phyloP scores from a whole-genome alignment of 2,329 filamentous ascomycete genomes.

The Colletotrichum abscissum region DNA sequence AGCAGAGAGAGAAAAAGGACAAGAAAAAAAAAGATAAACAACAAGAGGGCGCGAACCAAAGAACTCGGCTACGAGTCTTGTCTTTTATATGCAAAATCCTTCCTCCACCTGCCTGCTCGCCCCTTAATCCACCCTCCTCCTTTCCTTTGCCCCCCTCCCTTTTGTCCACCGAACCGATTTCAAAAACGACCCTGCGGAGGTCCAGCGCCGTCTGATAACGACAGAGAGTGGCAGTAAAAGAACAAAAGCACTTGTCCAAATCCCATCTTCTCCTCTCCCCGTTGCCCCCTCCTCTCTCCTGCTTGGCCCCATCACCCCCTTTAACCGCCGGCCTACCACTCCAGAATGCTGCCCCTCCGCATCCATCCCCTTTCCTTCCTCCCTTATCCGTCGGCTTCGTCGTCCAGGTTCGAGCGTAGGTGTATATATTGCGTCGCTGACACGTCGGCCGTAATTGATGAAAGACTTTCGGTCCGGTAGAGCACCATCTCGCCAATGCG shows the following conservation, averaged over 20 bases:
- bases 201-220: neutral
- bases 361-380: neutral
- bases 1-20: neutral
- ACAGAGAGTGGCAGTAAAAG: neutral
- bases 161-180: neutral
- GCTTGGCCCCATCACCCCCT: no score
- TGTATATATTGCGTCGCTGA: neutral
- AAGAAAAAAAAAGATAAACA: neutral
- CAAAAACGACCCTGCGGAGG: neutral
- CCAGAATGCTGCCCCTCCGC: neutral
- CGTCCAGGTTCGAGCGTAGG: neutral
- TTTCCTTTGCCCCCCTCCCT: neutral
- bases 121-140: neutral
- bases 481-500: neutral
- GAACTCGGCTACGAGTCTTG: slow-evolving; percentile 1
- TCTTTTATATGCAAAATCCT: slow-evolving; percentile 14
- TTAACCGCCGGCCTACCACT: no score
- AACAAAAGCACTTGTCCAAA: neutral
- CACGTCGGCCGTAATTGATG: neutral
- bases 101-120: no score
- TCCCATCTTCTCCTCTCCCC: neutral
- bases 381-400: neutral
- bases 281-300: no score
- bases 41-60: slow-evolving; percentile 18
- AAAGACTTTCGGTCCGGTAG: neutral